Evolutionary conservation across 306 rosid species (phyloP).

Genomic region (Vachellia collinsii): DNA sequence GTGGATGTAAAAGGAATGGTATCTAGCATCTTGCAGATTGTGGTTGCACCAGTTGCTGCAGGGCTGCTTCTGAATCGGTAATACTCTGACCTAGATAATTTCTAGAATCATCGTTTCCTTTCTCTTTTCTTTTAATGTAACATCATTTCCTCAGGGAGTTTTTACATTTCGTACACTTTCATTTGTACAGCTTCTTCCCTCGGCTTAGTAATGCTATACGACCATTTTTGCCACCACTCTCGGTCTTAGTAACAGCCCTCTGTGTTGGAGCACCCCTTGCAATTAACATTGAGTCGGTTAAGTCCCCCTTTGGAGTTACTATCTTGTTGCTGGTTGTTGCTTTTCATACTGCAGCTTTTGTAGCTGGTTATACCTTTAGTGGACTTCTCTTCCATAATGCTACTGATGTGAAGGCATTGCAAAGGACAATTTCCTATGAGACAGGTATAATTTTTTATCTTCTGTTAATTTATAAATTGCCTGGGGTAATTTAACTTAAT

Average conservation of each 20-base stretch:
- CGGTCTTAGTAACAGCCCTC: constrained; percentile 80
- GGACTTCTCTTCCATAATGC: constrained; percentile 64
- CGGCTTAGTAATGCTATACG: constrained; percentile 65
- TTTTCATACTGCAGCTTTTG: constrained; percentile 74
- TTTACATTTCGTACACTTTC: constrained; percentile 27
- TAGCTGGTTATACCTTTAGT: constrained; percentile 74
- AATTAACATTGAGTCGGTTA: constrained; percentile 69
- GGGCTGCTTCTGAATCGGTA: constrained; percentile 93
- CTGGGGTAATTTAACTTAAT: constrained; percentile 10
- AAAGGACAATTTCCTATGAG: constrained; percentile 88
- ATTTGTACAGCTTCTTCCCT: constrained; percentile 76
- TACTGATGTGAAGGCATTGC: constrained; percentile 70
- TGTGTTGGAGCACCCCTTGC: constrained; percentile 99
- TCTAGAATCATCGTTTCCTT: constrained; percentile 12
- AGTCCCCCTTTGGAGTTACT: constrained; percentile 74
- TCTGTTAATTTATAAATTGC: constrained; percentile 7
- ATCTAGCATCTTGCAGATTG: constrained; percentile 88
- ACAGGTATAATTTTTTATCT: constrained; percentile 61
- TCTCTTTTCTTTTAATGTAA: neutral
- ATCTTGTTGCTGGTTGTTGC: constrained; percentile 66
- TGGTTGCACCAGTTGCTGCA: constrained; percentile 74
- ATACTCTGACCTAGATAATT: constrained; percentile 24
- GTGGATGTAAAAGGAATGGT: constrained; percentile 97
- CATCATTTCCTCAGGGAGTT: constrained; percentile 16
- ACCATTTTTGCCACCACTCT: constrained; percentile 82